Conservation (phyloP, 176 grass and related monocot species). For the Triticum turgidum region DNA sequence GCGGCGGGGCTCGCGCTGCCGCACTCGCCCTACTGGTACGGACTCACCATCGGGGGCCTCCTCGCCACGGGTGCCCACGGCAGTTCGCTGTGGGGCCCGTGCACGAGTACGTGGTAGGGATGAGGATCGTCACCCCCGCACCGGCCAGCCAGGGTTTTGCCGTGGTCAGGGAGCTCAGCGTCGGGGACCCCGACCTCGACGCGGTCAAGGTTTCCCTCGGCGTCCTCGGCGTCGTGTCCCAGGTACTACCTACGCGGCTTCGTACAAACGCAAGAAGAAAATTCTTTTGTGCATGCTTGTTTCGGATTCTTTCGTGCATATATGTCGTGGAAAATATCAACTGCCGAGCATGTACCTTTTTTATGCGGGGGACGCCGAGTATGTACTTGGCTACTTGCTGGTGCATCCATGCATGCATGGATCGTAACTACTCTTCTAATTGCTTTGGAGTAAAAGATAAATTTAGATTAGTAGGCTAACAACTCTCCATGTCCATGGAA, state of each 20-base stretch:
- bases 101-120: constrained; percentile 65
- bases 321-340: too few species aligned
- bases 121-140: constrained; percentile 54
- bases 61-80: constrained; percentile 61
- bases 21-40: constrained; percentile 61
- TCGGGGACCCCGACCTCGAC: constrained; percentile 44
- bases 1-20: constrained; percentile 44
- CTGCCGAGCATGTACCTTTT: too few species aligned
- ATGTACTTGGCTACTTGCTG: too few species aligned
- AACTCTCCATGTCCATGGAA: too few species aligned
- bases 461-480: too few species aligned
- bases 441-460: too few species aligned
- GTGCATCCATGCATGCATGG: neutral
- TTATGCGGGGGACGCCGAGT: too few species aligned
- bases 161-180: constrained; percentile 28
- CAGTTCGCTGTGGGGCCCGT: constrained; percentile 56
- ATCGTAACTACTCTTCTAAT: neutral
- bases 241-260: constrained; percentile 29
- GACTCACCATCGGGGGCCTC: constrained; percentile 56
- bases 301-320: too few species aligned
- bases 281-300: too few species aligned
- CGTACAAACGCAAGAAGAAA: neutral
- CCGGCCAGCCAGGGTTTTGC: constrained; percentile 36
- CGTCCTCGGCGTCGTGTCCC: constrained; percentile 70
- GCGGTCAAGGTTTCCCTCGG: constrained; percentile 75